Evolutionary conservation across 805 yeast genomes (phyloP), one percentile per base, ranked within the genome.

Genomic region (Candida sphagnicola): DNA sequence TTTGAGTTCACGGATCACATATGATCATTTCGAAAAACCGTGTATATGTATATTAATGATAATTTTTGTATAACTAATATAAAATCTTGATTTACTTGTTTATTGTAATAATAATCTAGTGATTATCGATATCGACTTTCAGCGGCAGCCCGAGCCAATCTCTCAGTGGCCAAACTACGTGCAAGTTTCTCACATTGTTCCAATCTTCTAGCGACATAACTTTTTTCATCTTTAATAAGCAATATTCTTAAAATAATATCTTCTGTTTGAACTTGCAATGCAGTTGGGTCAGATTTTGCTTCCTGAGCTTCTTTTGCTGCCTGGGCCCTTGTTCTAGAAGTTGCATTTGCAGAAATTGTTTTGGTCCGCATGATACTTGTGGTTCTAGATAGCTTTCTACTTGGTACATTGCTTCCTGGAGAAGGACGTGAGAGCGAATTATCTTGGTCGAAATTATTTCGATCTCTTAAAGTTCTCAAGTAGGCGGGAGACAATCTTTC

Each of bases 201-300:
- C 28, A 86, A 54, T 34, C 88, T 67, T 43, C 68, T 65, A 8
- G 74, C 67, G 3, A 86, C 87, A 54, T 70, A 82, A 1, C 70
- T 70, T 29, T 66, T 62, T 36, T 82, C 82, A 16, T 79, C 85
- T 42, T 80, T 77, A 28, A 89, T 69, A 18, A 89, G 61, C 38
- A 91, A 56, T 12, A 88, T 69, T 35, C 97, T 71, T 43, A 91
- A 60, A 5, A 90, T 69, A 10, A 88, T 72, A 48, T 87, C 87
- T 48, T 85, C 90, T 4, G 75, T 72, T 4, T 56, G 49, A 2
- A 65, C 57, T 37, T 67, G 70, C 0, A 69, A 65, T n/a, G 63
- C 54, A 4, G 62, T 51, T 57, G 68, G 68, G 40, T 71, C 72
- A 8, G 76, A 70, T 43, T 54, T 54, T 1, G 65, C 67, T 29